Conservation (phyloP, 441 rosid species). For the Gossypium trilobum region DNA sequence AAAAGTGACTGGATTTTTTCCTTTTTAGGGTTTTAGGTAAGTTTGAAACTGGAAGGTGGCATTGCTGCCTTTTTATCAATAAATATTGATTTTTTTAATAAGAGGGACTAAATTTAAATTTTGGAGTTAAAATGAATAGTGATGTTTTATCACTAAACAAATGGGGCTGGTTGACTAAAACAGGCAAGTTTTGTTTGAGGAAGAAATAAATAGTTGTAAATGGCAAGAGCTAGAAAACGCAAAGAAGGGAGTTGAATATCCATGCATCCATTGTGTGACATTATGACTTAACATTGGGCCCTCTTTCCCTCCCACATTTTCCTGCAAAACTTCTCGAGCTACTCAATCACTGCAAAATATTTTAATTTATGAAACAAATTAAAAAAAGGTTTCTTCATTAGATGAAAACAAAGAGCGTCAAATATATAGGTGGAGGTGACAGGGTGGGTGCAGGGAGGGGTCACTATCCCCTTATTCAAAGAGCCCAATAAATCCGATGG, state of each 20-base stretch:
- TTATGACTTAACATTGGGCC: conserved; percentile 16
- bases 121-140: too few relatives aligned
- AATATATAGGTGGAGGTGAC: neutral
- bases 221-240: neutral
- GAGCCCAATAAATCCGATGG: conserved; percentile 29
- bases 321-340: conserved; percentile 45
- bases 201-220: neutral
- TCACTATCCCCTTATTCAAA: neutral
- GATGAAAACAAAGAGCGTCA: conserved; percentile 20
- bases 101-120: too few relatives aligned
- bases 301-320: conserved; percentile 12
- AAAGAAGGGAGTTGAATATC: conserved; percentile 16
- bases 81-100: too few relatives aligned
- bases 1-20: too few relatives aligned
- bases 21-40: too few relatives aligned
- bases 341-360: conserved; percentile 27
- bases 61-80: too few relatives aligned
- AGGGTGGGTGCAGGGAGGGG: neutral
- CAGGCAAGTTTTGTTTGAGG: too few relatives aligned
- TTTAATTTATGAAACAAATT: neutral
- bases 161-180: too few relatives aligned
- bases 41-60: too few relatives aligned
- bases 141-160: too few relatives aligned
- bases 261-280: conserved; percentile 15
- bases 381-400: neutral